These are phyloP conservation scores for Combretum micranthum DNA, from an alignment of 345 rosid genomes.

Conservation along the genomic window DNA sequence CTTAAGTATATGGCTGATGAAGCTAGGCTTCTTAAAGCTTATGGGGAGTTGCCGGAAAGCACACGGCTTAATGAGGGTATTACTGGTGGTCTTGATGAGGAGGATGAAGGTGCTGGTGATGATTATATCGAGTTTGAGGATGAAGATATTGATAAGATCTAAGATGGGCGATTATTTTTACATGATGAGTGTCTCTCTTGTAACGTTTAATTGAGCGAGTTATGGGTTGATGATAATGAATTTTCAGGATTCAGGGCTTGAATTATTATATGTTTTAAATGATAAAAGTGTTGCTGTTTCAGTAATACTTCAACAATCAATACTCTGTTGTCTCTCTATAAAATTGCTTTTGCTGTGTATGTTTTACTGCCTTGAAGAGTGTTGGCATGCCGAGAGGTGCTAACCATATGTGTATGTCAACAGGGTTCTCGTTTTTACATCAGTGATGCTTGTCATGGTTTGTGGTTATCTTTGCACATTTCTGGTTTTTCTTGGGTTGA, in stretches of 20 bases:
- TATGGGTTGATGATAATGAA: background rate
- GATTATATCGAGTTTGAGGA: constrained; percentile 45
- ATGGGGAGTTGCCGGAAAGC: constrained; percentile 32
- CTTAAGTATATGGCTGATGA: constrained; percentile 43
- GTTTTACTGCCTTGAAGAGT: background rate
- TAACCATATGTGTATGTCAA: too few species aligned
- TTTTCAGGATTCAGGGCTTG: too few species aligned
- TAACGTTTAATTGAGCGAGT: background rate
- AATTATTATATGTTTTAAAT: too few species aligned
- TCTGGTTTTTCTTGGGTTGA: too few species aligned
- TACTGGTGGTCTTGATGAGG: constrained; percentile 35
- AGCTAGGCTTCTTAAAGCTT: constrained; percentile 44
- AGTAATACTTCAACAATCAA: too few species aligned
- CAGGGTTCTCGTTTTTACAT: too few species aligned
- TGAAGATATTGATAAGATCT: constrained; percentile 44
- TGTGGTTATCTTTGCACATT: too few species aligned
- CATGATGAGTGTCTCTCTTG: too few species aligned
- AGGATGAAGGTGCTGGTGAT: constrained; percentile 29
- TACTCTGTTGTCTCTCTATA: too few species aligned
- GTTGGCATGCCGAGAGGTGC: too few species aligned
- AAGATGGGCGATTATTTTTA: background rate
- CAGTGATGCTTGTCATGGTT: too few species aligned
- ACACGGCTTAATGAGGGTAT: constrained; percentile 37
- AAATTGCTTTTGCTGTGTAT: background rate
- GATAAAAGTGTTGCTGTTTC: background rate